Evolutionary conservation across 495 filamentous ascomycete genomes (phyloP).

Genomic region (Aspergillus diversus): DNA sequence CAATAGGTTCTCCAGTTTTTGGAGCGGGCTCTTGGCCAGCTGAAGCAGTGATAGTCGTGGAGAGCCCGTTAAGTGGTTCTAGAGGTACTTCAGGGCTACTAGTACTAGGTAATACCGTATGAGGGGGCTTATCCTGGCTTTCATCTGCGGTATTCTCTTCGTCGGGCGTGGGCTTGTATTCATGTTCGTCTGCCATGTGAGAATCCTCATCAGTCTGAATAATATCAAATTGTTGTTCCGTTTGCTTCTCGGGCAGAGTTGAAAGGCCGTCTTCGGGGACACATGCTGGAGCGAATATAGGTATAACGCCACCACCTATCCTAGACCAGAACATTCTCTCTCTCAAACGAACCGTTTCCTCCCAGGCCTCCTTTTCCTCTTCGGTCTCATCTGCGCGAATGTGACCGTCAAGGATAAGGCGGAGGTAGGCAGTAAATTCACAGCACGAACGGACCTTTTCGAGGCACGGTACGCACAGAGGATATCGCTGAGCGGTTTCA

Average conservation of each 20-base stretch:
- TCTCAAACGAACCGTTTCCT: slow-evolving; percentile 83
- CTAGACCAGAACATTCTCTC: slow-evolving; percentile 97
- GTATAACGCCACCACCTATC: slow-evolving; percentile 86
- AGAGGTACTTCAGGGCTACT: too few relatives aligned
- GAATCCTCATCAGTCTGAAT: background rate
- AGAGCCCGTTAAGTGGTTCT: too few relatives aligned
- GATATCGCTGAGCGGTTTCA: slow-evolving; percentile 81
- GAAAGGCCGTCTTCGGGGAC: slow-evolving; percentile 14
- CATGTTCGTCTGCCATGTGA: background rate
- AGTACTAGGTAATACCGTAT: too few relatives aligned
- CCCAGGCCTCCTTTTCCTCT: slow-evolving; percentile 84
- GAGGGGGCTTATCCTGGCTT: too few relatives aligned
- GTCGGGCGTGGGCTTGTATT: too few relatives aligned
- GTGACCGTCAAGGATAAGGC: slow-evolving; percentile 87
- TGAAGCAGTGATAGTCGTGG: too few relatives aligned
- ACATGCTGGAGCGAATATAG: slow-evolving; percentile 48
- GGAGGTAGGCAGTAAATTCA: slow-evolving; percentile 88
- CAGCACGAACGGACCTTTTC: slow-evolving; percentile 82
- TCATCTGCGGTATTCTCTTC: too few relatives aligned
- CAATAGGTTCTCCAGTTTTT: background rate
- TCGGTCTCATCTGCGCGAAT: slow-evolving; percentile 76
- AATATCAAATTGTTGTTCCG: slow-evolving; percentile 2
- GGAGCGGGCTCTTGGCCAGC: background rate
- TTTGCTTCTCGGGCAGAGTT: background rate
- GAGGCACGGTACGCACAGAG: slow-evolving; percentile 88